phyloP scores from a whole-genome alignment of 2,329 filamentous ascomycete genomes.

The Teratosphaeriaceae sp. region DNA sequence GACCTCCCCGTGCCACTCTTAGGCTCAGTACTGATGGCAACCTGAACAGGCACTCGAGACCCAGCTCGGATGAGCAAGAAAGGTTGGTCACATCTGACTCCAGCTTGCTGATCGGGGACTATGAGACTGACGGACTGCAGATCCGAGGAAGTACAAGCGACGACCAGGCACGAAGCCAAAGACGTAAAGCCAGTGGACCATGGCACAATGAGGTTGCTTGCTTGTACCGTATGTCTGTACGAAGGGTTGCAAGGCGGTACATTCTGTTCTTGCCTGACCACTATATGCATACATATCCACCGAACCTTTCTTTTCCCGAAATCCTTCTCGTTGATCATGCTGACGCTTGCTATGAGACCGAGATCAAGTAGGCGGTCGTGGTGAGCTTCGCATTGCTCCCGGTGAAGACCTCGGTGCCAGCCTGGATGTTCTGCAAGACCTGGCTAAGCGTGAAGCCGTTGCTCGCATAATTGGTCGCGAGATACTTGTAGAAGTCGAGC shows the following conservation, averaged over 20 bases:
- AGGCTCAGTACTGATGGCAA: too few relatives aligned
- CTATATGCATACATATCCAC: too few relatives aligned
- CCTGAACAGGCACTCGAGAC: constrained; percentile 54
- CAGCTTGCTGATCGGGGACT: too few relatives aligned
- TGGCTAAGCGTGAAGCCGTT: constrained; percentile 7
- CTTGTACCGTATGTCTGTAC: too few relatives aligned
- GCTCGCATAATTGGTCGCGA: constrained; percentile 5
- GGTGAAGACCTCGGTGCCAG: constrained; percentile 13
- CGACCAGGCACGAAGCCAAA: constrained; percentile 19
- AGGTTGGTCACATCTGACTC: constrained; percentile 31
- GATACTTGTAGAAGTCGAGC: constrained; percentile 6
- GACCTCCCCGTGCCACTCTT: too few relatives aligned
- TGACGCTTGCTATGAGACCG: neutral
- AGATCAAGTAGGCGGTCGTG: constrained; percentile 7
- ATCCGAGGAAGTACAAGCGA: constrained; percentile 66
- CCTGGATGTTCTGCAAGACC: constrained; percentile 10
- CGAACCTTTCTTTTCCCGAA: neutral
- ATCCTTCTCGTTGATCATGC: neutral
- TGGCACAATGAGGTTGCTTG: neutral
- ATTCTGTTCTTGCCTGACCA: too few relatives aligned
- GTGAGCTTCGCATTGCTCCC: constrained; percentile 11
- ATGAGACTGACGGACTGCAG: constrained; percentile 30
- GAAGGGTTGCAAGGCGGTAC: too few relatives aligned
- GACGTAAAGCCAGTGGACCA: constrained; percentile 1
- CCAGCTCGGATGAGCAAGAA: constrained; percentile 65